phyloP scores from a whole-genome alignment of 495 filamentous ascomycete species.

The Penicillium samsonianum region DNA sequence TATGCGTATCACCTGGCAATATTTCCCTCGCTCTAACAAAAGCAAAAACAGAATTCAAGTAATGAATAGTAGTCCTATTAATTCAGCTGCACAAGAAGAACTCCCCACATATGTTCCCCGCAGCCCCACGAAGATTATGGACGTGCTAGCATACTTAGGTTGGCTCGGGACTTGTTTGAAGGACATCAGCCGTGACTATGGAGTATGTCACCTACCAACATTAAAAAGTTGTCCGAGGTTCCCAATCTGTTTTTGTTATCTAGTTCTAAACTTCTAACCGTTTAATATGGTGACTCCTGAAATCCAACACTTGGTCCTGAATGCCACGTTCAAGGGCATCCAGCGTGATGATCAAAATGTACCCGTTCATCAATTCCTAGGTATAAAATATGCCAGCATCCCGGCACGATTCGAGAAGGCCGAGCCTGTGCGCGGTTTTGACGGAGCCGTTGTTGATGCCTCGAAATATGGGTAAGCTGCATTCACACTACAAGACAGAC shows the following conservation, averaged over 20 bases:
- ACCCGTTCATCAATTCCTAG: conserved; percentile 35
- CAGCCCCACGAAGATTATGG: not conserved
- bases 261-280: conserved; percentile 1
- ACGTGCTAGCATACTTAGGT: not conserved
- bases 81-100: too few relatives aligned
- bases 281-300: conserved; percentile 29
- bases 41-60: not conserved
- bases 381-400: conserved; percentile 41
- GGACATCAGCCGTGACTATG: conserved; percentile 1
- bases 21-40: not conserved
- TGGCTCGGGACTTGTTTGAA: not conserved
- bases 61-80: too few relatives aligned
- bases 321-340: conserved; percentile 39
- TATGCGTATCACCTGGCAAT: too few relatives aligned
- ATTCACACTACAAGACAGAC: too few relatives aligned
- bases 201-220: not conserved
- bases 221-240: too few relatives aligned
- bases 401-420: conserved; percentile 41
- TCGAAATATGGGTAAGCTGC: conserved; percentile 37
- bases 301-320: conserved; percentile 28
- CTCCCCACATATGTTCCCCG: not conserved
- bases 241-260: not conserved
- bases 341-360: conserved; percentile 10
- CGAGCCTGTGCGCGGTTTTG: conserved; percentile 26
- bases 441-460: conserved; percentile 34